A percentile compares a stretch with the other conserved stretches of the same genome.
Evolutionary conservation across 2,329 filamentous ascomycete genomes (phyloP).

Genomic region (Xylaria polymorpha): DNA sequence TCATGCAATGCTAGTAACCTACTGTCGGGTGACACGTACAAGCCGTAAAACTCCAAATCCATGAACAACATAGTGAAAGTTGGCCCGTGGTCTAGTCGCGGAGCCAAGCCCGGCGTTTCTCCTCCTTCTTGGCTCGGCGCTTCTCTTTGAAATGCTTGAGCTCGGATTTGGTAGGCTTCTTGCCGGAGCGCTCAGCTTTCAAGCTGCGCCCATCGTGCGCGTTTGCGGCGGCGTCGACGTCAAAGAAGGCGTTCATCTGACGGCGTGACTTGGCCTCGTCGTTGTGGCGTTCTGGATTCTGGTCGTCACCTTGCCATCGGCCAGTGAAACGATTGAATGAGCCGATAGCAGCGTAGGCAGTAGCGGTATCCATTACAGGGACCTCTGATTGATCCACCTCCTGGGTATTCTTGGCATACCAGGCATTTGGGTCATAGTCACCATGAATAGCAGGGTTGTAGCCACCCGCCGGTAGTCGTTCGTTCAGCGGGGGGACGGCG

Average conservation of each 20-base stretch:
- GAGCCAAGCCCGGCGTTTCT: slow-evolving; percentile 92
- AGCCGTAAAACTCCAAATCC: slow-evolving; percentile 32
- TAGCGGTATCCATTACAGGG: slow-evolving; percentile 49
- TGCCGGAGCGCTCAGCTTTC: slow-evolving; percentile 87
- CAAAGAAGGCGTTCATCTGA: slow-evolving; percentile 95
- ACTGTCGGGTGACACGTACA: slow-evolving; percentile 30
- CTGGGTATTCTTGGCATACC: slow-evolving; percentile 77
- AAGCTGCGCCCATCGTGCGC: slow-evolving; percentile 89
- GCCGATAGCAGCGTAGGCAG: slow-evolving; percentile 73
- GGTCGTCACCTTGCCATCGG: slow-evolving; percentile 76
- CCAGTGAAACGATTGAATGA: slow-evolving; percentile 95
- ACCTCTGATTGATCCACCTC: slow-evolving; percentile 51
- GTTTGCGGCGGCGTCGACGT: slow-evolving; percentile 94
- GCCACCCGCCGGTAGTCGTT: slow-evolving; percentile 69
- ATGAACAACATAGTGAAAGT: slow-evolving; percentile 17
- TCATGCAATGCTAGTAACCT: slow-evolving; percentile 33
- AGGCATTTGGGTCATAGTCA: slow-evolving; percentile 94
- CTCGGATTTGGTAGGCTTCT: slow-evolving; percentile 86
- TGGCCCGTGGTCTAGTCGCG: slow-evolving; percentile 70
- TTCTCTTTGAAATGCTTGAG: slow-evolving; percentile 93
- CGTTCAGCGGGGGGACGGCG: slow-evolving; percentile 50
- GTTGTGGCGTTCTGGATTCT: slow-evolving; percentile 79
- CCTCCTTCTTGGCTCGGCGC: slow-evolving; percentile 87
- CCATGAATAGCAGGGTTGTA: slow-evolving; percentile 98
- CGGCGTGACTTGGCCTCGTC: slow-evolving; percentile 88